Evolutionary conservation across 805 yeast species (phyloP), one percentile per base, ranked within the genome.

Genomic region (Debaryomyces prosopidis): DNA sequence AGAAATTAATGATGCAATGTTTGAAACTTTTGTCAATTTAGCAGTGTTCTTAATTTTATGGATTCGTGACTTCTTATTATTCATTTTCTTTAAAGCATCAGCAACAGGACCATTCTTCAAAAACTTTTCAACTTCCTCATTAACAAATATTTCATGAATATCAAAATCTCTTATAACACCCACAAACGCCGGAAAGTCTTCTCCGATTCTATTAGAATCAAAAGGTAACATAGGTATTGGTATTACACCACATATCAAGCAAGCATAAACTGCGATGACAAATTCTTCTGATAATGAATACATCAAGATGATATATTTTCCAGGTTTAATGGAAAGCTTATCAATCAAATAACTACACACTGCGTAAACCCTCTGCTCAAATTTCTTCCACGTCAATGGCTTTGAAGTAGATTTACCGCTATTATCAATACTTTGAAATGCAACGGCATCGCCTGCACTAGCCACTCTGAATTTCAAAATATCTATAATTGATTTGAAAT

Each of bases 261-360:
- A 92, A 0, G 99, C 97, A 63, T 84, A 82, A 1, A 90, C 73
- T 2, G 96, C 89, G 23, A 89, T 81, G 4, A 85, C 80, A 58
- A 81, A 92, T 49, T 94, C 98, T 46, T 91, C 96, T 1, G 90
- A 82, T 38, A 92, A 78, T 0, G 96, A 85, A 60, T 89, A 90
- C 84, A 90, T 84, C 55, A 94, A 68, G 3, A 90, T 75, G 3
- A 89, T 92, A 50, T 76, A 71, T 43, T 86, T 87, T 0, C 96
- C 96, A 2, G 87, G 74, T 43, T 68, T 75, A 37, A 89, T 60
- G 2, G 76, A 70, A 1, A 81, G 77, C 63, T 88, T 91, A 36
- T 79, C 86, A 30, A 84, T 71, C 43, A 94, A 76, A 58, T 86
- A 82, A 5, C 79, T 71, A 42, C 91, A 81, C 23, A 88, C 85